Base-by-base conservation (phyloP, 164 flowering plant genomes). In the Annona cherimola region DNA sequence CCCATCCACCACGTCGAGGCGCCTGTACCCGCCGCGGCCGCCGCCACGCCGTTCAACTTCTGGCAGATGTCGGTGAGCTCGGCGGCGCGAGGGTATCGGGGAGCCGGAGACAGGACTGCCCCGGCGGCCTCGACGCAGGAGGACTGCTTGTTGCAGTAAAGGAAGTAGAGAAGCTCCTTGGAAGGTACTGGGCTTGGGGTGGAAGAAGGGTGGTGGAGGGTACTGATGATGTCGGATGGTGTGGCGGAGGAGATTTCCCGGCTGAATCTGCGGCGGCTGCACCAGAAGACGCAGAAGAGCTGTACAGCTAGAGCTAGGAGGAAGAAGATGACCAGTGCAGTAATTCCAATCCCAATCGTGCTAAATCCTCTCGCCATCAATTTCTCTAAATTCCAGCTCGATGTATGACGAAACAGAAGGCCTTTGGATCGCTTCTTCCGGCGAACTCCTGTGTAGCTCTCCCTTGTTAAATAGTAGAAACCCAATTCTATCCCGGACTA, bases 151-250 rank as follows among this genome's bases (percentile, higher is more conserved):
- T 78, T 79, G 81, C 87, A 86, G 76, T 80, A 81, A 78, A 50
- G 57, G 57, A 84, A 82, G 82, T 78, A 82, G 64, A 86, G 79
- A 3, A 83, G 83, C 78, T 87, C 84, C 69, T 87, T 84, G 3
- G 86, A 80, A 42, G 83, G 73, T 40, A 46, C 19, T 70, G 16
- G 11, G 57, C 26, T 65, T 42, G 57, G 16, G 46, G 26, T 35
- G n/a, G n/a, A n/a, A n/a, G n/a, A n/a, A n/a, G n/a, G n/a, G n/a
- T n/a, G 16, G 14, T 18, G 63, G 63, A 61, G 19, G n/a, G n/a
- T n/a, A 1, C 54, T 39, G 26, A 63, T 6, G 0, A 63, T 3
- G 57, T 76, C 64, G 19, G 59, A 3, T 46, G 1, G 20, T 63
- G 67, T 4, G 16, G 61, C 18, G 50, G 57, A 3, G 70, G 69